These are phyloP conservation scores for Rhodotorula toruloides DNA, from an alignment of 768 basidiomycete species.

Conservation along the genomic window DNA sequence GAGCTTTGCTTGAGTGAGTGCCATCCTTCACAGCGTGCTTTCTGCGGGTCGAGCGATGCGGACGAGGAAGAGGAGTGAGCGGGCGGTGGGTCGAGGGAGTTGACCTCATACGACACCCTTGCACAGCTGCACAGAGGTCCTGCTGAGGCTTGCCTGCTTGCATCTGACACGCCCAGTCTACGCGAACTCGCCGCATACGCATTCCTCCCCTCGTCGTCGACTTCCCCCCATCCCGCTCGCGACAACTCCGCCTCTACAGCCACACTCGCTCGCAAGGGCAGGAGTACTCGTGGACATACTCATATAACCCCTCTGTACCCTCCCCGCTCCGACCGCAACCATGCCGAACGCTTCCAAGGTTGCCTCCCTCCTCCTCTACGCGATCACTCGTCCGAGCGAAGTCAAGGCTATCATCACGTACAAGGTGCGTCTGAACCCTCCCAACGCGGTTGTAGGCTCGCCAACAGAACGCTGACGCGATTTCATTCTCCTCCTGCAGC, in stretches of 20 bases:
- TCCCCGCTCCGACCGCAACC: too few species aligned
- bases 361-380: not conserved
- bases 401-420: slow-evolving; percentile 78
- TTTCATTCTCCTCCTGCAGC: slow-evolving; percentile 35
- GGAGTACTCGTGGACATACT: too few species aligned
- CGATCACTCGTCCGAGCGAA: slow-evolving; percentile 71
- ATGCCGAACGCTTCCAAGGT: not conserved
- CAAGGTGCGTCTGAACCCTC: slow-evolving; percentile 49
- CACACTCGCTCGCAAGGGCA: not conserved
- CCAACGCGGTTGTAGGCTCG: not conserved
- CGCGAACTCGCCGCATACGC: too few species aligned
- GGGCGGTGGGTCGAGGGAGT: not conserved
- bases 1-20: slow-evolving; percentile 7
- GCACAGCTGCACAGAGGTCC: too few species aligned
- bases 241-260: too few species aligned
- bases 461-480: not conserved
- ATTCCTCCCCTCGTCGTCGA: too few species aligned
- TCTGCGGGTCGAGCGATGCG: not conserved
- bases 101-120: too few species aligned
- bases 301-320: not conserved
- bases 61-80: not conserved
- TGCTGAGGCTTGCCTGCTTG: too few species aligned
- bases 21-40: slow-evolving; percentile 7
- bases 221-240: too few species aligned
- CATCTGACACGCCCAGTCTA: too few species aligned